Conservation (phyloP, 2,329 filamentous ascomycete species). For the Fusarium hostae region DNA sequence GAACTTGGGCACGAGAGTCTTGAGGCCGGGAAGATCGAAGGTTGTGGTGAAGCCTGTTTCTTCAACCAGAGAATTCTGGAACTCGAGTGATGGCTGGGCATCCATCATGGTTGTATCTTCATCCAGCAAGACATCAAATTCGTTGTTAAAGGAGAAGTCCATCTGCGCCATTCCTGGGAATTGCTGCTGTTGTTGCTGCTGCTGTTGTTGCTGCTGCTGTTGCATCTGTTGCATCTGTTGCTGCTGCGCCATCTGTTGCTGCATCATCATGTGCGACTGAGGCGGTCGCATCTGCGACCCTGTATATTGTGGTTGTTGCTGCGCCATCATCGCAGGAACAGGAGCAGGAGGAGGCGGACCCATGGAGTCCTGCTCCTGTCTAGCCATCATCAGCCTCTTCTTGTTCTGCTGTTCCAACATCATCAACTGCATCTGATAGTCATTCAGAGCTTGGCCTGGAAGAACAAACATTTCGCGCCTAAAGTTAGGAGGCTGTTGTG, state of each 20-base stretch:
- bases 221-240: constrained; percentile 4
- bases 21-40: constrained; percentile 69
- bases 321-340: not conserved
- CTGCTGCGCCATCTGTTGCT: not conserved
- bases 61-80: constrained; percentile 63
- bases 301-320: not conserved
- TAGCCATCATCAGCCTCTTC: constrained; percentile 84
- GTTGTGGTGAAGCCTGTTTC: constrained; percentile 69
- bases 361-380: constrained; percentile 74
- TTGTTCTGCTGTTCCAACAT: constrained; percentile 88
- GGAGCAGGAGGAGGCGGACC: not conserved
- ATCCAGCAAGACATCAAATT: constrained; percentile 36
- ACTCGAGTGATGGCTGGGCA: constrained; percentile 44
- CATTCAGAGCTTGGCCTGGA: constrained; percentile 45
- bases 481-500: not conserved
- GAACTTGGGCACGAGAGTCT: constrained; percentile 64
- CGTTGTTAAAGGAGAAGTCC: not conserved
- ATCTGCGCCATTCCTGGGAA: not conserved
- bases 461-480: constrained; percentile 23
- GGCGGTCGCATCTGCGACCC: constrained; percentile 2
- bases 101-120: constrained; percentile 51
- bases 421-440: constrained; percentile 92
- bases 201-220: constrained; percentile 2
- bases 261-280: not conserved
- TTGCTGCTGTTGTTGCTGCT: constrained; percentile 9